Conservation (phyloP, 352 stramenopile genomes). For the Hyaloperonospora brassicae region DNA sequence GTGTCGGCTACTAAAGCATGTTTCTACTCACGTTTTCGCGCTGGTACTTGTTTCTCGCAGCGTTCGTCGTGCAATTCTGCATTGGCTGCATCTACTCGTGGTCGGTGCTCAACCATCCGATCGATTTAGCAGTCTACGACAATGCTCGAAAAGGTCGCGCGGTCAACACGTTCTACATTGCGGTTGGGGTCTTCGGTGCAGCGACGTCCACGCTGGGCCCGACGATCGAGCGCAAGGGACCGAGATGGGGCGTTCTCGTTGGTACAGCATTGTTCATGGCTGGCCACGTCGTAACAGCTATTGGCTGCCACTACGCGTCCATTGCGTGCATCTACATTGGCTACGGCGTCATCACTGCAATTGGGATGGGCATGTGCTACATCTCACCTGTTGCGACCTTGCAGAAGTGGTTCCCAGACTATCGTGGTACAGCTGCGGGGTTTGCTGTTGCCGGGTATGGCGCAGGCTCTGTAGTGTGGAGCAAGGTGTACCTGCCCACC, state of each 20-base stretch:
- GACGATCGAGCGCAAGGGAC: conserved; percentile 59
- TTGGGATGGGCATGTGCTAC: conserved; percentile 63
- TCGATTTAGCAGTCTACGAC: conserved; percentile 43
- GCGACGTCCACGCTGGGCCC: conserved; percentile 62
- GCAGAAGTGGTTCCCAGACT: conserved; percentile 77
- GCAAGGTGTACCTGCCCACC: conserved; percentile 54
- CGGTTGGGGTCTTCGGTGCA: conserved; percentile 47
- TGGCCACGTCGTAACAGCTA: conserved; percentile 35
- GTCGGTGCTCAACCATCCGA: conserved; percentile 66
- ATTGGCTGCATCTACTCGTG: conserved; percentile 65
- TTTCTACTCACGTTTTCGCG: conserved; percentile 28
- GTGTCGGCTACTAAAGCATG: too few relatives aligned
- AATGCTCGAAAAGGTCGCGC: conserved; percentile 35
- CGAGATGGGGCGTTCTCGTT: conserved; percentile 41
- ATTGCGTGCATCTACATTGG: conserved; percentile 53
- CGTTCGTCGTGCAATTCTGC: conserved; percentile 60
- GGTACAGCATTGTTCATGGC: conserved; percentile 42
- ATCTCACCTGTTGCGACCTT: conserved; percentile 66
- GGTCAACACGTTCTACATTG: conserved; percentile 68
- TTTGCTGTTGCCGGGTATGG: conserved; percentile 63
- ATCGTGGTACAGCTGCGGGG: conserved; percentile 53
- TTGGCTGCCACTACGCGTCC: conserved; percentile 34
- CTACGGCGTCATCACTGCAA: conserved; percentile 56
- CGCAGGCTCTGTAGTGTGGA: conserved; percentile 54
- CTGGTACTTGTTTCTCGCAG: conserved; percentile 57